Evolutionary conservation across 73 alveolate species (phyloP).

Genomic region (Effrenium voratum): DNA sequence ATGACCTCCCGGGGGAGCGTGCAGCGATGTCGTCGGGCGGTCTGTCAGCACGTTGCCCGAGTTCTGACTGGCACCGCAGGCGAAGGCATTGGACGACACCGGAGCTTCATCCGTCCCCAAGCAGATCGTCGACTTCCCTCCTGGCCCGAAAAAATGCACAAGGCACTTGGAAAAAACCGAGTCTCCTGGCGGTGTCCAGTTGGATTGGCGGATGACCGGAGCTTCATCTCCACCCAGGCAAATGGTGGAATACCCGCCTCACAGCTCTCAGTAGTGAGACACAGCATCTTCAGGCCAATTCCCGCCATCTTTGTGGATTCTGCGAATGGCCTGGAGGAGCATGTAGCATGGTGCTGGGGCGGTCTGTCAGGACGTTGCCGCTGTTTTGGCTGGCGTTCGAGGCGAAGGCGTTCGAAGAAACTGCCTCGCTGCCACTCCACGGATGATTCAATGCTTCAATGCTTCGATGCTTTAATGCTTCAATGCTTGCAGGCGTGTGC

Average conservation of each 20-base stretch:
- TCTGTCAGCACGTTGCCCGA: slow-evolving; percentile 73
- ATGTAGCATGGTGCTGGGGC: not conserved
- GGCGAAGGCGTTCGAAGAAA: slow-evolving; percentile 64
- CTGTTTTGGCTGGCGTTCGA: slow-evolving; percentile 45
- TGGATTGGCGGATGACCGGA: not conserved
- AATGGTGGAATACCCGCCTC: slow-evolving; percentile 25
- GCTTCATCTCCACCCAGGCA: not conserved
- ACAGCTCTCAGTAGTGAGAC: not conserved
- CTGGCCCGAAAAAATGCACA: not conserved
- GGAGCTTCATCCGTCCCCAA: slow-evolving; percentile 53
- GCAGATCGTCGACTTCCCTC: slow-evolving; percentile 59
- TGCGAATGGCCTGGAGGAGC: slow-evolving; percentile 42
- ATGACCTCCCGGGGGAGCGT: slow-evolving; percentile 66
- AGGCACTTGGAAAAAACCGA: not conserved
- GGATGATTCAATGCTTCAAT: not conserved
- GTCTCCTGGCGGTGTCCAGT: not conserved
- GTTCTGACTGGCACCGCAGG: slow-evolving; percentile 66
- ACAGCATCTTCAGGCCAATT: not conserved
- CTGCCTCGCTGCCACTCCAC: not conserved
- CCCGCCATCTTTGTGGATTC: not conserved
- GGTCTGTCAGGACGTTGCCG: slow-evolving; percentile 71
- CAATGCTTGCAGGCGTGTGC: not conserved
- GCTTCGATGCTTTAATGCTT: no score
- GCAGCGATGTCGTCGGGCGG: slow-evolving; percentile 52
- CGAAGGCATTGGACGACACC: slow-evolving; percentile 68